phyloP scores from a whole-genome alignment of 768 basidiomycete genomes.

The Mycena galericulata region DNA sequence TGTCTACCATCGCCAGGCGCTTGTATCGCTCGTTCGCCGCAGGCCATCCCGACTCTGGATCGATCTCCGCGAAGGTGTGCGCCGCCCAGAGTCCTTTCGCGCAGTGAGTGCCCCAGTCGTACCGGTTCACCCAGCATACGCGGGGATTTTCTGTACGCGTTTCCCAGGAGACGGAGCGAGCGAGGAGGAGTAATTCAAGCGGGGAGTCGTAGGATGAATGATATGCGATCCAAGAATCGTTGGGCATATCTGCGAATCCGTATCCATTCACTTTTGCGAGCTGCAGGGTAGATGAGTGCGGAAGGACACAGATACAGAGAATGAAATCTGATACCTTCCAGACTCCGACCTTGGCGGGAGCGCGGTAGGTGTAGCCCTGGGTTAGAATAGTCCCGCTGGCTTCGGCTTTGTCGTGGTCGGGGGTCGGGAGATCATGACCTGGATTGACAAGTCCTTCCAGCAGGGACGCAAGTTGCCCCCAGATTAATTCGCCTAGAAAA shows the following conservation, averaged over 20 bases:
- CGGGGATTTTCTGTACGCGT: slow-evolving; percentile 15
- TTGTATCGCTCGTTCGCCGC: slow-evolving; percentile 18
- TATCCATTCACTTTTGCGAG: slow-evolving; percentile 30
- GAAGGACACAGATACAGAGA: neutral
- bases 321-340: slow-evolving; percentile 26
- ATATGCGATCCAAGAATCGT: slow-evolving; percentile 32
- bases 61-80: slow-evolving; percentile 23
- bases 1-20: neutral
- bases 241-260: neutral
- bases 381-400: slow-evolving; percentile 6
- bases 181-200: slow-evolving; percentile 14
- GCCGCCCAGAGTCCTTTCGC: neutral
- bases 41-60: slow-evolving; percentile 29
- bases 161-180: slow-evolving; percentile 11
- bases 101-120: slow-evolving; percentile 28
- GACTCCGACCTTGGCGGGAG: slow-evolving; percentile 22
- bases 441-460: slow-evolving; percentile 15
- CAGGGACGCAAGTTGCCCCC: slow-evolving; percentile 29
- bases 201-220: slow-evolving; percentile 28
- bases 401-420: neutral
- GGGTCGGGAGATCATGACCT: slow-evolving; percentile 15
- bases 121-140: slow-evolving; percentile 23
- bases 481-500: slow-evolving; percentile 29
- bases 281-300: slow-evolving; percentile 18
- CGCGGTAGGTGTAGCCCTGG: slow-evolving; percentile 27